A percentile compares a stretch with the other conserved stretches of the same genome.
phyloP scores from a whole-genome alignment of 2,329 filamentous ascomycete species.

The Fusarium drepaniforme region DNA sequence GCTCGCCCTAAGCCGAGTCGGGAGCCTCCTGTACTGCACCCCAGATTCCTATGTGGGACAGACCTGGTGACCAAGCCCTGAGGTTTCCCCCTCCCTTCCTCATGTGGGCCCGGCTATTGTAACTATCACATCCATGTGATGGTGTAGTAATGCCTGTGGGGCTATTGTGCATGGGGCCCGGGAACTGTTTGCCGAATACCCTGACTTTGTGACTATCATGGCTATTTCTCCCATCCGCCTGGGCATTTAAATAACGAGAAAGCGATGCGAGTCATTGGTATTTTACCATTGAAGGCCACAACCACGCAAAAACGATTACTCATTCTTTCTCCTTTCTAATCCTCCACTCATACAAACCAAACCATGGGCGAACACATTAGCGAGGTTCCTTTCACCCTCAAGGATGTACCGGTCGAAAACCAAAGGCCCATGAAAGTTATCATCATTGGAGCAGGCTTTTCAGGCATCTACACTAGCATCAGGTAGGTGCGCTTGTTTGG shows the following conservation, averaged over 20 bases:
- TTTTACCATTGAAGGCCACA: not conserved
- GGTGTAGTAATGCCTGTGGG: not conserved
- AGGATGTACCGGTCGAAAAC: slow-evolving; percentile 20
- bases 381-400: not conserved
- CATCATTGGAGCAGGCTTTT: slow-evolving; percentile 24
- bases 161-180: not conserved
- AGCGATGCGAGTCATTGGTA: not conserved
- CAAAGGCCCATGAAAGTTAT: slow-evolving; percentile 15
- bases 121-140: not conserved
- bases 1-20: not conserved
- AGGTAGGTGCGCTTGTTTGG: not conserved
- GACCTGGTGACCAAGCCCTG: not conserved
- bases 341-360: not conserved
- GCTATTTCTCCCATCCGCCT: not conserved
- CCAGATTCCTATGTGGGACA: not conserved
- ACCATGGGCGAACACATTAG: not conserved
- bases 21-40: not conserved
- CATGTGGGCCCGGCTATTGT: not conserved
- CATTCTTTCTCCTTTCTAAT: not conserved
- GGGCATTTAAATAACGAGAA: not conserved
- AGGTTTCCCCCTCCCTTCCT: not conserved
- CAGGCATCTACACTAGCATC: slow-evolving; percentile 22
- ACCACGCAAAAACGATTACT: not conserved
- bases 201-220: not conserved
- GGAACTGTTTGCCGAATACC: not conserved